A percentile compares a stretch with the other conserved stretches of the same genome.
These are phyloP conservation scores for Rhizopus stolonifer DNA, from an alignment of 371 early-diverging fungal species.

Conservation along the genomic window DNA sequence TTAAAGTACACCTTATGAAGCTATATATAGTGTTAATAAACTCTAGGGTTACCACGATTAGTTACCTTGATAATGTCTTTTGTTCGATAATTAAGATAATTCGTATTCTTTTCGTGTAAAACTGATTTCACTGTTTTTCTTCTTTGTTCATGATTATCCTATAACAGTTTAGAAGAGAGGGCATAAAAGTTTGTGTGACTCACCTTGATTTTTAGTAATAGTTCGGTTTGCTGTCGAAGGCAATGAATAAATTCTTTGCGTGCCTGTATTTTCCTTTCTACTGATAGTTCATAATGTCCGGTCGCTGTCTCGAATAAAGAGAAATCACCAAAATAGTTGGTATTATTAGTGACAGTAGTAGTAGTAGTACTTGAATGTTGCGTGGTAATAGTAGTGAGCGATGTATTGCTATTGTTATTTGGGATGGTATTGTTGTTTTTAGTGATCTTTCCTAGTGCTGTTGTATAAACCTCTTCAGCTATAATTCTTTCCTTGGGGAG, in stretches of 20 bases:
- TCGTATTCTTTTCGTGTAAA: conserved; percentile 35
- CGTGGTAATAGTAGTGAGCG: not conserved
- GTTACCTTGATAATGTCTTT: conserved; percentile 43
- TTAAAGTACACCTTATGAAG: conserved; percentile 45
- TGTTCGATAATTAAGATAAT: conserved; percentile 36
- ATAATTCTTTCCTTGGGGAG: too few species aligned
- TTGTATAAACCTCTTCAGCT: conserved; percentile 43
- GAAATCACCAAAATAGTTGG: conserved; percentile 28
- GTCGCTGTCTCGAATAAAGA: conserved; percentile 29
- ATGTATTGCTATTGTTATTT: not conserved
- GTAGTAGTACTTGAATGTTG: not conserved
- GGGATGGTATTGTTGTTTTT: not conserved
- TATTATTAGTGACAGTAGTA: not conserved
- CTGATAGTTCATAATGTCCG: conserved; percentile 28
- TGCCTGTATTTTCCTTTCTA: conserved; percentile 32
- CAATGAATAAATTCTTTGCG: conserved; percentile 21
- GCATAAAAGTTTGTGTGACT: conserved; percentile 9
- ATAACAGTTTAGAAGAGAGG: not conserved
- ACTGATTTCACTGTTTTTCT: conserved; percentile 36
- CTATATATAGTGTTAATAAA: conserved; percentile 16
- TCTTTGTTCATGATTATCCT: conserved; percentile 39
- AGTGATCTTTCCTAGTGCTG: conserved; percentile 31
- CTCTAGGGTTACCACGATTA: not conserved
- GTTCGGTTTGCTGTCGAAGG: conserved; percentile 20
- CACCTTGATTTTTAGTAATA: conserved; percentile 24